Evolutionary conservation across 2,329 filamentous ascomycete species (phyloP).

Genomic region (Fusarium piperis): DNA sequence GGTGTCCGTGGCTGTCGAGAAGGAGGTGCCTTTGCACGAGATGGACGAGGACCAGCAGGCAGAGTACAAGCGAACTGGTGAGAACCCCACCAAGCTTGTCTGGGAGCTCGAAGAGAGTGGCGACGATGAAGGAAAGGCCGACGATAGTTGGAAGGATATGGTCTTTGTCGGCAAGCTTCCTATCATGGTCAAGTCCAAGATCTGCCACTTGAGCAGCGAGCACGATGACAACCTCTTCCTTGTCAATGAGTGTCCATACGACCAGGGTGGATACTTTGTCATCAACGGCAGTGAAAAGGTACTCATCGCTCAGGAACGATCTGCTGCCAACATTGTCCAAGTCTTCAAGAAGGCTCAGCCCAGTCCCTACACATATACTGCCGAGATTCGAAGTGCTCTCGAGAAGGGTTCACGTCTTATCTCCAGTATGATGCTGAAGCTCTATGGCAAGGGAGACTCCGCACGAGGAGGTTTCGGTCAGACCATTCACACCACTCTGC

Average conservation of each 20-base stretch:
- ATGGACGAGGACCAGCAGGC: slow-evolving; percentile 72
- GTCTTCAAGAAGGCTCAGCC: slow-evolving; percentile 97
- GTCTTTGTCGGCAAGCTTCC: slow-evolving; percentile 96
- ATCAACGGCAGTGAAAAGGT: slow-evolving; percentile 99
- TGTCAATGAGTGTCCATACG: slow-evolving; percentile 96
- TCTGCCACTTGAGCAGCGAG: slow-evolving; percentile 87
- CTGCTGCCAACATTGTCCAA: slow-evolving; percentile 97
- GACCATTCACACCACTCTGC: slow-evolving; percentile 89
- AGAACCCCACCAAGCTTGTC: slow-evolving; percentile 65
- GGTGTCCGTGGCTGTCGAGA: slow-evolving; percentile 84
- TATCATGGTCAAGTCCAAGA: slow-evolving; percentile 97
- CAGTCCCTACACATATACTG: slow-evolving; percentile 91
- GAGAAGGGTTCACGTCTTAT: slow-evolving; percentile 97
- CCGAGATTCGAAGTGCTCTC: slow-evolving; percentile 94
- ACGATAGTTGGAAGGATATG: slow-evolving; percentile 69
- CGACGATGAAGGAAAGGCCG: slow-evolving; percentile 61
- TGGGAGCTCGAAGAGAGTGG: slow-evolving; percentile 70
- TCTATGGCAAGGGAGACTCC: slow-evolving; percentile 87
- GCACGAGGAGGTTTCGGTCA: slow-evolving; percentile 81
- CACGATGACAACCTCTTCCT: slow-evolving; percentile 87
- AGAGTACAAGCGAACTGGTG: slow-evolving; percentile 64
- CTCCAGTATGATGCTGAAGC: slow-evolving; percentile 89
- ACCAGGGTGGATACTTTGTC: slow-evolving; percentile 98
- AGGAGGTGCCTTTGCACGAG: slow-evolving; percentile 71
- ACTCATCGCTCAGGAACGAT: slow-evolving; percentile 95